Evolutionary conservation across 2,329 filamentous ascomycete genomes (phyloP).

Genomic region (Colletotrichum plurivorum): DNA sequence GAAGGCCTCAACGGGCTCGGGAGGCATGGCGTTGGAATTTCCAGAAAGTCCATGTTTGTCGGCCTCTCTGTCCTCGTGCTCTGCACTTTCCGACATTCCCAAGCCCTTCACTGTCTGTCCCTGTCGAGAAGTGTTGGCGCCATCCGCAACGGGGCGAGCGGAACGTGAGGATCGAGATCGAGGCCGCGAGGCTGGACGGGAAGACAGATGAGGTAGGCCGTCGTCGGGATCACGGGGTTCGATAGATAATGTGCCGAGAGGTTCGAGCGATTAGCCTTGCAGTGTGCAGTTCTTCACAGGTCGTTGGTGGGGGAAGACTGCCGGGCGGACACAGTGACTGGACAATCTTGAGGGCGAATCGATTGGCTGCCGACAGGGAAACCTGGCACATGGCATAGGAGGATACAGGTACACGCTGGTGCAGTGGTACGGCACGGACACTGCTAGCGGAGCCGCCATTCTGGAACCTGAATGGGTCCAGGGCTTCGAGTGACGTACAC

Average conservation of each 20-base stretch:
- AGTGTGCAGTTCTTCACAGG: conserved; percentile 38
- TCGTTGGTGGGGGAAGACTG: conserved; percentile 17
- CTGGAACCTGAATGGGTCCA: not conserved
- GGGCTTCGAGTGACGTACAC: conserved; percentile 18
- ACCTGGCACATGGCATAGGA: conserved; percentile 8
- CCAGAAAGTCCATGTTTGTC: conserved; percentile 24
- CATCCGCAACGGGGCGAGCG: conserved; percentile 24
- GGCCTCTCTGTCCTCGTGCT: conserved; percentile 20
- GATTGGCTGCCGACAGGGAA: conserved; percentile 19
- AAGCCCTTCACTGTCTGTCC: conserved; percentile 36
- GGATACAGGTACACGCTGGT: not conserved
- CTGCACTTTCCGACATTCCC: conserved; percentile 32
- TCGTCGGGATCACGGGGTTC: not conserved
- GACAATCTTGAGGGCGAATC: conserved; percentile 7
- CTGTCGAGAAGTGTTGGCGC: conserved; percentile 18
- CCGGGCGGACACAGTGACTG: not conserved
- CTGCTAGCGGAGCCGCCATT: not conserved
- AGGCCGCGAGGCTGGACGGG: not conserved
- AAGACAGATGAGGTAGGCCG: not conserved
- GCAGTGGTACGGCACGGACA: too few species aligned
- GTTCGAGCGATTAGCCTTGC: conserved; percentile 28
- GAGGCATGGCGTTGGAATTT: conserved; percentile 6
- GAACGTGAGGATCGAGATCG: not conserved
- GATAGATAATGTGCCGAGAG: conserved; percentile 14
- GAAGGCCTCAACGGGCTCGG: conserved; percentile 31